Percentiles rank a stretch among this genome's conserved stretches.
Evolutionary conservation across 2,329 filamentous ascomycete genomes (phyloP).

Genomic region (Stachybotrys elegans): DNA sequence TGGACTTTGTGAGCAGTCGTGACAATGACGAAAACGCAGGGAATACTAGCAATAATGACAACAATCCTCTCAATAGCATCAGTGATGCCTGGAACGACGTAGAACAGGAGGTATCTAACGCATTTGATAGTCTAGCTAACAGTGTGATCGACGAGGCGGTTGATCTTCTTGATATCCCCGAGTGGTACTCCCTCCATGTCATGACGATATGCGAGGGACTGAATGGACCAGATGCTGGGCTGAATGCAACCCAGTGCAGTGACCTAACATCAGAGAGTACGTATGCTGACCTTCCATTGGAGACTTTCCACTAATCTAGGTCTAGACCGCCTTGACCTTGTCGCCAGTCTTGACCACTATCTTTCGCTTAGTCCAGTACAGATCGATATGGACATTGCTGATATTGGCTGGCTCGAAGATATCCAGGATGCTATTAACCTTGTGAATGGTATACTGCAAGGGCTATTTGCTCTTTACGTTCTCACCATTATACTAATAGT

Average conservation of each 20-base stretch:
- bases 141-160: not conserved
- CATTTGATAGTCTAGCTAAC: constrained; percentile 1
- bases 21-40: constrained; percentile 1
- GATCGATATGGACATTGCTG: constrained; percentile 1
- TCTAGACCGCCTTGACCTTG: constrained; percentile 1
- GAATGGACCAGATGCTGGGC: not conserved
- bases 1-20: not conserved
- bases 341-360: constrained; percentile 1
- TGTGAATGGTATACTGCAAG: constrained; percentile 1
- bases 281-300: constrained; percentile 1
- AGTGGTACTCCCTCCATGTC: constrained; percentile 1
- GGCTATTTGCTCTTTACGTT: not conserved
- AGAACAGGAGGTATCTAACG: constrained; percentile 1
- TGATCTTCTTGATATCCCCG: constrained; percentile 1
- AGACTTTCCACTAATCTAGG: not conserved
- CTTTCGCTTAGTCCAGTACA: constrained; percentile 2
- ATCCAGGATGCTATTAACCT: constrained; percentile 1
- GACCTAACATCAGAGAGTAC: constrained; percentile 2
- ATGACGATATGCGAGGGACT: constrained; percentile 1
- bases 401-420: constrained; percentile 1
- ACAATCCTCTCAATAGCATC: not conserved
- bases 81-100: constrained; percentile 1
- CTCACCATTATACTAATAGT: constrained; percentile 1
- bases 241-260: constrained; percentile 1
- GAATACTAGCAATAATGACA: constrained; percentile 1